Base-by-base conservation (phyloP, 2,329 filamentous ascomycete species). In the Pleomassaria siparia region DNA sequence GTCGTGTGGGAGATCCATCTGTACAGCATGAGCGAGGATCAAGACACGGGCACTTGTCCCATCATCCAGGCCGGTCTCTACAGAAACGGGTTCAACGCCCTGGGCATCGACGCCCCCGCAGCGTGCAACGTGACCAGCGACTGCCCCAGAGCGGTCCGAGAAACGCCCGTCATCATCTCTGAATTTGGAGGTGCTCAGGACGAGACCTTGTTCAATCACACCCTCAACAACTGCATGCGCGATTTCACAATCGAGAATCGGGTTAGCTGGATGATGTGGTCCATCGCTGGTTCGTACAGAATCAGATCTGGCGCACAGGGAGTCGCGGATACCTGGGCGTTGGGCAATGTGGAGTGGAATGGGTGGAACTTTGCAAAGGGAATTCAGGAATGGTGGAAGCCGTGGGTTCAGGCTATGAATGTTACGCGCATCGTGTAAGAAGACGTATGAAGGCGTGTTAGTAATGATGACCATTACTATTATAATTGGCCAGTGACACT, bases 1-100 rank as follows among this genome's bases (percentile, higher is more conserved):
- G 73, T 80, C 55, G 79, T 83, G 11, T 84, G 80, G 80, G 81
- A 84, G 66, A 76, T 80, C 59, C 81, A 84, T 67, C 74, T 76
- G 24, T 84, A 84, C 72, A 72, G 70, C 49, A 65, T 66, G 62
- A 62, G 58, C 51, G 62, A 64, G 46, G 61, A 66, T 47, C 44
- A 64, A n/a, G 63, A 73, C 61, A 77, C 75, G 1, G 76, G 73
- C 2, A 73, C 66, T 12, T 80, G 78, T 60, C 67, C 69, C 13
- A 69, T 76, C 46, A 74, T 79, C 63, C 70, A 77, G 62, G 76
- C 76, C 8, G 70, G 67, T 12, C 63, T 80, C 29, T 80, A 78
- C 66, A 71, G 73, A 37, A 75, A 72, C 47, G 77, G 77, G 2
- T 79, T 79, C 69, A 78, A 80, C 51, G 77, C 72, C 48, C 41